Conservation (phyloP, 345 rosid species). For the Kernera saxatilis region DNA sequence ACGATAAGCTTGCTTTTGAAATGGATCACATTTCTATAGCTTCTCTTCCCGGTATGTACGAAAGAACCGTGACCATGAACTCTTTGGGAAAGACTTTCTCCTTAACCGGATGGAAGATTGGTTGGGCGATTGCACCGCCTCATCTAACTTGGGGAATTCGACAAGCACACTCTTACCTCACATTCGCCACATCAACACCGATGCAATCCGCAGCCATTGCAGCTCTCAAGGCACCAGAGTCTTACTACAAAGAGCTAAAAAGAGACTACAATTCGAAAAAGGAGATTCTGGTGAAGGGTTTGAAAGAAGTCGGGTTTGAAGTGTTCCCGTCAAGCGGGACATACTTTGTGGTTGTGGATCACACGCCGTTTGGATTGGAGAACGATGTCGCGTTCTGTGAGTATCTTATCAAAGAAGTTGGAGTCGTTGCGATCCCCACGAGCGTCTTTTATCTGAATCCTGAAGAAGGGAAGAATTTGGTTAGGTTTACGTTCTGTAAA, state of each 20-base stretch:
- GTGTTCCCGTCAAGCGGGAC: constrained; percentile 94
- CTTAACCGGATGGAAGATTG: constrained; percentile 96
- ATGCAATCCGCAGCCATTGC: constrained; percentile 70
- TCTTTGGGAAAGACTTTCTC: constrained; percentile 94
- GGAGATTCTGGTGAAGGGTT: constrained; percentile 73
- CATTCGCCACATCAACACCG: constrained; percentile 83
- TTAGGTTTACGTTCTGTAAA: constrained; percentile 91
- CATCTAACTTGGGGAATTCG: constrained; percentile 89
- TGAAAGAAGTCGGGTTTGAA: constrained; percentile 76
- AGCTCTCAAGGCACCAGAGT: constrained; percentile 77
- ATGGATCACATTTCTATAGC: constrained; percentile 91
- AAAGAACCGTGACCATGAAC: constrained; percentile 84
- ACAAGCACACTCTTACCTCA: constrained; percentile 85
- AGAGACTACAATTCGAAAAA: constrained; percentile 78
- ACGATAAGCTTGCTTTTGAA: constrained; percentile 85
- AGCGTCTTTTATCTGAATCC: constrained; percentile 89
- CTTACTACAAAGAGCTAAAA: constrained; percentile 68
- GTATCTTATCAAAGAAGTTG: constrained; percentile 87
- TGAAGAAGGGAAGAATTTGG: constrained; percentile 90
- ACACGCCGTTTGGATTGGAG: constrained; percentile 76
- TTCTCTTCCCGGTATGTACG: constrained; percentile 93
- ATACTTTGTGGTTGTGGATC: constrained; percentile 85
- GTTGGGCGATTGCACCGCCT: constrained; percentile 95
- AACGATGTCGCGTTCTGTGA: constrained; percentile 83
- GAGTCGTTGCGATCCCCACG: constrained; percentile 90